Base-by-base conservation (phyloP, 306 rosid genomes). In the Acacia confusa region DNA sequence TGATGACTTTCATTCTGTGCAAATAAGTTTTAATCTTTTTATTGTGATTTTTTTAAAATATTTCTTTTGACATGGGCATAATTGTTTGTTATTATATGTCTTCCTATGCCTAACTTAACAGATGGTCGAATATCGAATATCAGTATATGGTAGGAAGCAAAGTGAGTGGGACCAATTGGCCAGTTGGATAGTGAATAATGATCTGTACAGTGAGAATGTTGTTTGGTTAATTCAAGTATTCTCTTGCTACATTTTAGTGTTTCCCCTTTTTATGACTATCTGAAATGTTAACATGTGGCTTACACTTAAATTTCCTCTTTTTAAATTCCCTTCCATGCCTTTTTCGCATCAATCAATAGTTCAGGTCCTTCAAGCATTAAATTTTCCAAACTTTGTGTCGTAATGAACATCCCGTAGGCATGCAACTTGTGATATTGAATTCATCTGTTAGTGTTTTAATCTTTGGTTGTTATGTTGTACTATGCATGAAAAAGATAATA, bases 81-180 rank as follows among this genome's bases (percentile, higher is more conserved):
- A 25, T 50, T 80, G 41, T 40, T 80, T 69, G 38, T 28, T 60
- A 38, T 74, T 66, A 44, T 45, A 9, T 48, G 6, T 65, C 76
- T 68, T 53, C 44, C 53, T 70, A n/a, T 66, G 4, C 19, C 47
- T 72, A n/a, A 38, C 48, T 65, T 22, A 85, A 83, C 91, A 92
- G 97, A 92, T 92, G 97, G 97, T 95, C 30, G 97, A 92, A 57
- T 92, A 92, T 82, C 83, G 97, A 78, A 34, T 92, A 81, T 92
- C 97, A 78, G 90, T 92, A 83, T 90, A 92, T 82, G 97, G 97
- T 78, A 89, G 97, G 87, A 92, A 92, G 90, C 94, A 90, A 81
- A 92, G 97, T 74, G 97, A 90, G 87, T 92, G 97, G 97, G 97
- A 92, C 79, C 93, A 92, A 84, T 82, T 90, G 83, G 94, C 97